A percentile compares a stretch with the other conserved stretches of the same genome.
Evolutionary conservation across 2,329 filamentous ascomycete species (phyloP).

Genomic region (Bipolaris zeicola): DNA sequence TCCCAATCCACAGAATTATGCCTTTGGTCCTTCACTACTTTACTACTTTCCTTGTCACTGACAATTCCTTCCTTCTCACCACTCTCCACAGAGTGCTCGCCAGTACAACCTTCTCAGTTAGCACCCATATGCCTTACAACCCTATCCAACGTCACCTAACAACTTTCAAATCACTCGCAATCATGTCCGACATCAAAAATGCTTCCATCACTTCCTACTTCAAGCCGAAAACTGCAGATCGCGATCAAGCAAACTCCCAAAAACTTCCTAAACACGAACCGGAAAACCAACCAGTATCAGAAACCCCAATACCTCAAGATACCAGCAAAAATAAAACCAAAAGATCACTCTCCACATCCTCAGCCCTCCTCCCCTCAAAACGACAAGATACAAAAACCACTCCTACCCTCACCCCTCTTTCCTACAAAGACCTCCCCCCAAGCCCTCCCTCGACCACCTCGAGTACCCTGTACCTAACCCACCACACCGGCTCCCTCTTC

Average conservation of each 20-base stretch:
- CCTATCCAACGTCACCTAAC: neutral
- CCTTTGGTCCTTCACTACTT: neutral
- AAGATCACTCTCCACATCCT: neutral
- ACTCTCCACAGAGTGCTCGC: neutral
- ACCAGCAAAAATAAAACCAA: slow-evolving; percentile 6
- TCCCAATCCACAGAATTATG: neutral
- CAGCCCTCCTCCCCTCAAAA: slow-evolving; percentile 2
- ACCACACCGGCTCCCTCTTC: slow-evolving; percentile 58
- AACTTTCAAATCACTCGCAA: neutral
- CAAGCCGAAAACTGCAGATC: neutral
- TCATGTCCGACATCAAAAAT: neutral
- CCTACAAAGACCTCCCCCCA: slow-evolving; percentile 16
- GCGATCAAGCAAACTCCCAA: neutral
- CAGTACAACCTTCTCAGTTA: too few species aligned
- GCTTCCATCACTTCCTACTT: slow-evolving; percentile 8
- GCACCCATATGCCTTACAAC: neutral
- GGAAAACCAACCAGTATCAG: neutral
- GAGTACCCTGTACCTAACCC: slow-evolving; percentile 18
- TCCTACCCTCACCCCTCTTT: slow-evolving; percentile 10
- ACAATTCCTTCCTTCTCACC: neutral
- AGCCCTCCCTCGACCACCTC: neutral
- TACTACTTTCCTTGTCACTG: neutral
- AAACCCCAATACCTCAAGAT: neutral
- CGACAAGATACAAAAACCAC: neutral
- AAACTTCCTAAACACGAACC: neutral